These are phyloP conservation scores for Carex arenaria DNA, from an alignment of 202 grass and related monocot genomes.

Conservation along the genomic window DNA sequence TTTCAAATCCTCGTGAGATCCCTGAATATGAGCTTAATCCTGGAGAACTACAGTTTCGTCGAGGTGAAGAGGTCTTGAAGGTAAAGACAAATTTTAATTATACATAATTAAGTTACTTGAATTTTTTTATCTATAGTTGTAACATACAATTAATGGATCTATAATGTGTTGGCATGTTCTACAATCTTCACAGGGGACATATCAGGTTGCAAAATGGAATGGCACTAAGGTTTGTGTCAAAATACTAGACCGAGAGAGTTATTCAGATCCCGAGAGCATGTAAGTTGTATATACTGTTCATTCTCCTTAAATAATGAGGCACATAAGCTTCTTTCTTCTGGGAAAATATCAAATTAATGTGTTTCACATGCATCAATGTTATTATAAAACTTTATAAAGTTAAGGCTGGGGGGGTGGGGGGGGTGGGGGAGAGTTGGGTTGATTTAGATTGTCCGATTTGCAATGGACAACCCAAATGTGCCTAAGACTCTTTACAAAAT, in stretches of 20 bases:
- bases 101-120: slow-evolving; percentile 1
- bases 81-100: slow-evolving; percentile 15
- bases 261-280: slow-evolving; percentile 65
- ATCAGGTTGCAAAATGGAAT: slow-evolving; percentile 97
- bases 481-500: background rate
- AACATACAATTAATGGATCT: background rate
- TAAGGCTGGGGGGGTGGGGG: no score
- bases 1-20: slow-evolving; percentile 55
- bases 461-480: background rate
- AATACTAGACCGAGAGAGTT: slow-evolving; percentile 78
- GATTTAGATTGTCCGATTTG: background rate
- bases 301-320: background rate
- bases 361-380: no score
- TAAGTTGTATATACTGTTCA: slow-evolving; percentile 25
- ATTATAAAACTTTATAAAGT: no score
- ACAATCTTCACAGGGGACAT: slow-evolving; percentile 51
- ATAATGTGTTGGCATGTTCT: slow-evolving; percentile 3
- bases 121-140: background rate
- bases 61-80: slow-evolving; percentile 71
- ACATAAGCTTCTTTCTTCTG: no score
- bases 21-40: slow-evolving; percentile 95
- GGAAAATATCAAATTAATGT: no score
- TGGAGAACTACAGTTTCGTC: slow-evolving; percentile 65
- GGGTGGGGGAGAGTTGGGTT: no score
- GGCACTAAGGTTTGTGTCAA: slow-evolving; percentile 91